These are phyloP conservation scores for Bruguiera sexangula DNA, from an alignment of 345 rosid species.

Conservation along the genomic window DNA sequence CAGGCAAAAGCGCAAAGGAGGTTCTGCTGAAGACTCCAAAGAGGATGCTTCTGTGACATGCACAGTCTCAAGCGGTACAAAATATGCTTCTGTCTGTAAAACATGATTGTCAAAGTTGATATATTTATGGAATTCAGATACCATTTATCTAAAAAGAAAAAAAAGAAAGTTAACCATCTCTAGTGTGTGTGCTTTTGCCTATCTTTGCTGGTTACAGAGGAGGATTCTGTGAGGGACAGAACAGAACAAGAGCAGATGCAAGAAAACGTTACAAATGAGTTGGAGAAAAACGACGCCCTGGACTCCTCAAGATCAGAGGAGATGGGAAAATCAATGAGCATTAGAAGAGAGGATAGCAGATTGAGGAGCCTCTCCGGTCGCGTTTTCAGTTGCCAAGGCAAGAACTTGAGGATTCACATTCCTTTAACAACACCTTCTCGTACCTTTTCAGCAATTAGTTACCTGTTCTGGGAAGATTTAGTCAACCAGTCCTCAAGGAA, in stretches of 20 bases:
- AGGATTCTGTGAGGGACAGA: constrained; percentile 57
- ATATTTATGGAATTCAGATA: not conserved
- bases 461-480: constrained; percentile 68
- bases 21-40: constrained; percentile 46
- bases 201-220: constrained; percentile 44
- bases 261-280: constrained; percentile 40
- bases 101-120: not conserved
- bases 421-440: constrained; percentile 83
- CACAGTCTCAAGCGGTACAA: constrained; percentile 72
- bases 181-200: not conserved
- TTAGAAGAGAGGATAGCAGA: constrained; percentile 47
- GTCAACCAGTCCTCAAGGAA: constrained; percentile 66
- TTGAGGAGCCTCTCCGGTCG: constrained; percentile 46
- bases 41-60: constrained; percentile 79
- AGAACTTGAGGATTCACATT: constrained; percentile 73
- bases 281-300: constrained; percentile 34
- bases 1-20: constrained; percentile 50
- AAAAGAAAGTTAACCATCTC: not conserved
- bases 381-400: constrained; percentile 66
- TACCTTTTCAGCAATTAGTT: constrained; percentile 76
- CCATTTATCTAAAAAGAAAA: too few species aligned
- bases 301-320: constrained; percentile 50
- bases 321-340: constrained; percentile 34
- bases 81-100: not conserved
- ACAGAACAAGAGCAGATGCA: constrained; percentile 54